Conservation (phyloP, 495 filamentous ascomycete genomes). For the Penicillium bovifimosum region DNA sequence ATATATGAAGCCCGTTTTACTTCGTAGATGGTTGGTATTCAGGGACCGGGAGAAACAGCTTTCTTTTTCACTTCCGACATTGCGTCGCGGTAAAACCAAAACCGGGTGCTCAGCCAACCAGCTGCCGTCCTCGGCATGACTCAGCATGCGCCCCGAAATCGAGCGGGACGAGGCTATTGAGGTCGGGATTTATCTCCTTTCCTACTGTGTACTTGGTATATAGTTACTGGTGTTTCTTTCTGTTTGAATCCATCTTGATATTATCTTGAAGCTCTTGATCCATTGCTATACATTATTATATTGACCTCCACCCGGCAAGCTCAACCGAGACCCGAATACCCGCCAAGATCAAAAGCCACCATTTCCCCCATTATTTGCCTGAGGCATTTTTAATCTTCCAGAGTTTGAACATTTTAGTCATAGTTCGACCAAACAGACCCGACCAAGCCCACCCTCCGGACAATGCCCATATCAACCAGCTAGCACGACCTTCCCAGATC, state of each 20-base stretch:
- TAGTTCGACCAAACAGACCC: conserved; percentile 34
- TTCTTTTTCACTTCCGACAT: conserved; percentile 36
- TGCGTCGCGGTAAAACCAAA: conserved; percentile 26
- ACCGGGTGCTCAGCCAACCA: conserved; percentile 29
- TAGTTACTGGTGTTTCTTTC: neutral
- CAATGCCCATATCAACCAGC: conserved; percentile 45
- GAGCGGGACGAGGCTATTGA: conserved; percentile 16
- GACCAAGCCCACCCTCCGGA: conserved; percentile 39
- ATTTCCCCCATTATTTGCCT: conserved; percentile 12
- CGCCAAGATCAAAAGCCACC: neutral
- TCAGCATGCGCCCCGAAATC: conserved; percentile 24
- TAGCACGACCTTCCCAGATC: conserved; percentile 51
- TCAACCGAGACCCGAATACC: too few relatives aligned
- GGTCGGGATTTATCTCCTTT: conserved; percentile 1
- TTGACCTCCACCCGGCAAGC: neutral
- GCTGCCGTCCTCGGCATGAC: conserved; percentile 18
- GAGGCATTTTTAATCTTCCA: conserved; percentile 24
- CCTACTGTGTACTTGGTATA: neutral
- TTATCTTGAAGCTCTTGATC: neutral
- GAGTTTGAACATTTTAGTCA: conserved; percentile 46
- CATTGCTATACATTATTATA: neutral
- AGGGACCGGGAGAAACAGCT: conserved; percentile 35
- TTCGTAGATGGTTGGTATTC: neutral
- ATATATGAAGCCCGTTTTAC: conserved; percentile 3
- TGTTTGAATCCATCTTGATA: neutral